Base-by-base conservation (phyloP, 1,139 yeast species). In the Candida dubliniensis region DNA sequence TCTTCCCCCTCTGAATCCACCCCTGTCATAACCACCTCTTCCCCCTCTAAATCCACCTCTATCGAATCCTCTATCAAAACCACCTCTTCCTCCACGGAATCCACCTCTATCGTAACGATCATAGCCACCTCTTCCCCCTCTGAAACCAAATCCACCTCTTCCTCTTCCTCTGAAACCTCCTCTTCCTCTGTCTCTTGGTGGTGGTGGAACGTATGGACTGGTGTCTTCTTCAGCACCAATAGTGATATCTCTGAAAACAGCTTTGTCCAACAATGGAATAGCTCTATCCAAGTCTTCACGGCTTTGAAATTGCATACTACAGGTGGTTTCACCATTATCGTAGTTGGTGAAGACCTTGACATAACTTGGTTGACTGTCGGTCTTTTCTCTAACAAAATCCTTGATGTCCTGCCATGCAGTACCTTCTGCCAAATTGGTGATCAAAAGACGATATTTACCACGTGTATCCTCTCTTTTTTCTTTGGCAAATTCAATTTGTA, bases 351-450 rank as follows among this genome's bases (percentile, higher is more conserved):
- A 79, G 46, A 85, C 88, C 66, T 84, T 82, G 55, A 87, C 87
- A 64, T 83, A 86, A 40, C 83, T 79, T 47, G 90, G 87, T 50
- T 81, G 78, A 55, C 76, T 66, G 53, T 77, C 80, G 57, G 81
- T 76, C 59, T 81, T 81, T 52, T 84, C 91, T 64, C 88, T 74
- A 52, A 85, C 86, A 58, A 82, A 81, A 67, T 86, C 95, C 67
- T 86, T 86, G 61, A 86, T 77, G 60, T 85, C 91, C 74, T 86
- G 93, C 95, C 95, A 86, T 43, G 89, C 84, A 46, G 87, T 77
- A 50, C 84, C 83, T 55, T 82, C 86, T 54, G 90, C 90, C 58
- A 86, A 74, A 66, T 81, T 81, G 54, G 79, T 67, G 32, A 86
- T 78, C 60, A 82, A 79, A 47, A 84, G 81, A 74, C 95, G 81